A percentile compares a stretch with the other conserved stretches of the same genome.
Conservation (phyloP, 2,329 filamentous ascomycete genomes). For the Exophiala aquamarina region DNA sequence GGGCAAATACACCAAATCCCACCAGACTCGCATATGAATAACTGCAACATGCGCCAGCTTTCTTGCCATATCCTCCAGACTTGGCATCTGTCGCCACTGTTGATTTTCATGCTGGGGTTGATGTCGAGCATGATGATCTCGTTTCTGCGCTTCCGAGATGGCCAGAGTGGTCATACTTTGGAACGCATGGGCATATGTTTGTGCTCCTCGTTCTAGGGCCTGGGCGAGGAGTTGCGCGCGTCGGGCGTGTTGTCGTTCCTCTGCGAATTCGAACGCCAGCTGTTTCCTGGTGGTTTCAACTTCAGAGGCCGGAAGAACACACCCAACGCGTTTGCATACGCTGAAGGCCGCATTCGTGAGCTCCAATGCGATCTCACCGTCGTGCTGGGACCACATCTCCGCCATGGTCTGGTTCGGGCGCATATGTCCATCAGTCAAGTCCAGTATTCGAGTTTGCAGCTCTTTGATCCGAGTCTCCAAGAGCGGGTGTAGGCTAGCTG, state of each 20-base stretch:
- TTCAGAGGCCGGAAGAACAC: constrained; percentile 20
- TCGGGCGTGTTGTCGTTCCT: constrained; percentile 5
- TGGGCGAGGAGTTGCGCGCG: constrained; percentile 2
- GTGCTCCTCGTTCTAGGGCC: constrained; percentile 33
- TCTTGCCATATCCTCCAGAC: constrained; percentile 60
- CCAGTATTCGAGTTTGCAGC: constrained; percentile 31
- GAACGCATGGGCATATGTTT: constrained; percentile 36
- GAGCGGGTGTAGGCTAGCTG: constrained; percentile 26
- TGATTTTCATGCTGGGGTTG: constrained; percentile 8
- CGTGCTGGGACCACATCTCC: constrained; percentile 37
- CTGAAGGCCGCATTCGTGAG: constrained; percentile 40
- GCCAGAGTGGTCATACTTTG: constrained; percentile 42
- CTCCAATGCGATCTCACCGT: constrained; percentile 41
- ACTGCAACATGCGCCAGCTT: constrained; percentile 80
- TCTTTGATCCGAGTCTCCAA: constrained; percentile 32
- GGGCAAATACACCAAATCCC: constrained; percentile 64
- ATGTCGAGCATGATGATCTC: constrained; percentile 24
- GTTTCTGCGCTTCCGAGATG: constrained; percentile 44
- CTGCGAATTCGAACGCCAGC: constrained; percentile 6
- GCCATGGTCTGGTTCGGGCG: constrained; percentile 9
- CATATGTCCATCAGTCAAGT: constrained; percentile 30
- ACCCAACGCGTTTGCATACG: constrained; percentile 31
- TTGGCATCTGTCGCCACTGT: constrained; percentile 30
- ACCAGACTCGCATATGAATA: constrained; percentile 90
- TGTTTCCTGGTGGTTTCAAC: constrained; percentile 4